These are phyloP conservation scores for Yarrowia divulgata DNA, from an alignment of 805 yeast genomes.

Conservation along the genomic window DNA sequence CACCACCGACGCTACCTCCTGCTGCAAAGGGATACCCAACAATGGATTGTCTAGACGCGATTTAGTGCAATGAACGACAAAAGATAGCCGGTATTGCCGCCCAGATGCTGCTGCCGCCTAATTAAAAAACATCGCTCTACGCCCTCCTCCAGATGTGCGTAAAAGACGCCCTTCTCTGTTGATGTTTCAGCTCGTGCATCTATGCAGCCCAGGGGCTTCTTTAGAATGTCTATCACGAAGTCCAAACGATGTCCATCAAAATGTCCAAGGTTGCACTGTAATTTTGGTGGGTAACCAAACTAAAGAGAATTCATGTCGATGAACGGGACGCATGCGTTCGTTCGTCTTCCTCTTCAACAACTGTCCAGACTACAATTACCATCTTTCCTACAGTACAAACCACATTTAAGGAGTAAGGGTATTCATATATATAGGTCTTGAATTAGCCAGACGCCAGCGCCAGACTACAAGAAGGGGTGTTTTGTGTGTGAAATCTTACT, in stretches of 20 bases:
- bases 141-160: neutral
- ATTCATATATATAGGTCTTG: conserved; percentile 25
- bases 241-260: neutral
- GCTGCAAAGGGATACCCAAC: neutral
- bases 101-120: too few relatives aligned
- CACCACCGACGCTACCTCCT: neutral
- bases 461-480: conserved; percentile 14
- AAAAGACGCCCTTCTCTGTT: neutral
- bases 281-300: too few relatives aligned
- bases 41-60: neutral
- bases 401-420: neutral
- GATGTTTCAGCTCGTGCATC: conserved; percentile 24
- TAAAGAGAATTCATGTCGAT: too few relatives aligned
- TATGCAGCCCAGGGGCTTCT: conserved; percentile 20
- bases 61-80: too few relatives aligned
- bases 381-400: too few relatives aligned
- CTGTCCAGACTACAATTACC: too few relatives aligned
- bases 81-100: too few relatives aligned
- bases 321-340: too few relatives aligned
- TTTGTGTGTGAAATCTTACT: conserved; percentile 10
- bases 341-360: too few relatives aligned
- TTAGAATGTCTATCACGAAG: conserved; percentile 17
- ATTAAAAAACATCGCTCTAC: neutral
- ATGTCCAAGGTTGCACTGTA: too few relatives aligned
- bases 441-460: conserved; percentile 27